A percentile compares a stretch with the other conserved stretches of the same genome.
These are phyloP conservation scores for Paraleonurus japonicus DNA, from an alignment of 257 asterid species.

Conservation along the genomic window DNA sequence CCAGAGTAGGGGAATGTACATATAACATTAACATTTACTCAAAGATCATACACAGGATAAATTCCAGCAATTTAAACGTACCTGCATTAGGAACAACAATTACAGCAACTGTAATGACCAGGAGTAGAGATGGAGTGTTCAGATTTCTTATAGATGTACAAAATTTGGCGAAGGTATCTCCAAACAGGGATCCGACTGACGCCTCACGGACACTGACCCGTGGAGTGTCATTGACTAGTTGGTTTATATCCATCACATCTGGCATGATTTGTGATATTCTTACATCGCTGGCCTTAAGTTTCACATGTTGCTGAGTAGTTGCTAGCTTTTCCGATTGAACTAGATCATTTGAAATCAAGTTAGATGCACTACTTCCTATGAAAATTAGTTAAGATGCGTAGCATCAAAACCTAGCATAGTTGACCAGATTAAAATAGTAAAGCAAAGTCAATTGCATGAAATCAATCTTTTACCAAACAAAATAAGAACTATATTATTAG, in stretches of 20 bases:
- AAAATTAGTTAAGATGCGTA: slow-evolving; percentile 14
- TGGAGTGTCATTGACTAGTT: slow-evolving; percentile 30
- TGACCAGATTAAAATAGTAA: not conserved
- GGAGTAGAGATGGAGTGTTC: slow-evolving; percentile 51
- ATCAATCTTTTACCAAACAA: not conserved
- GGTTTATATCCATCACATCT: slow-evolving; percentile 36
- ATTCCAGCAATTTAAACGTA: slow-evolving; percentile 24
- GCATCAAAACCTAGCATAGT: not conserved
- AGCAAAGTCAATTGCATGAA: slow-evolving; percentile 6
- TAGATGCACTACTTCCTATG: slow-evolving; percentile 33
- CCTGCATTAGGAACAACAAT: slow-evolving; percentile 92
- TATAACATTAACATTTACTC: not conserved
- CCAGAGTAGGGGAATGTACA: not conserved
- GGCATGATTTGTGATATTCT: slow-evolving; percentile 33
- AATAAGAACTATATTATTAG: slow-evolving; percentile 9
- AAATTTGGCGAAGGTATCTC: slow-evolving; percentile 40
- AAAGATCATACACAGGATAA: not conserved
- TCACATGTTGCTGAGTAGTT: slow-evolving; percentile 22
- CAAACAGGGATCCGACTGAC: slow-evolving; percentile 41
- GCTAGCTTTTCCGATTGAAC: slow-evolving; percentile 32
- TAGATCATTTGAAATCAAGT: slow-evolving; percentile 41
- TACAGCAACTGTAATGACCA: slow-evolving; percentile 55
- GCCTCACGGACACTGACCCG: slow-evolving; percentile 33
- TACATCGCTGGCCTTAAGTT: slow-evolving; percentile 31
- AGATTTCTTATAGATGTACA: slow-evolving; percentile 48